Conservation (phyloP, 169 alveolate genomes). For the Plasmodium inui region DNA sequence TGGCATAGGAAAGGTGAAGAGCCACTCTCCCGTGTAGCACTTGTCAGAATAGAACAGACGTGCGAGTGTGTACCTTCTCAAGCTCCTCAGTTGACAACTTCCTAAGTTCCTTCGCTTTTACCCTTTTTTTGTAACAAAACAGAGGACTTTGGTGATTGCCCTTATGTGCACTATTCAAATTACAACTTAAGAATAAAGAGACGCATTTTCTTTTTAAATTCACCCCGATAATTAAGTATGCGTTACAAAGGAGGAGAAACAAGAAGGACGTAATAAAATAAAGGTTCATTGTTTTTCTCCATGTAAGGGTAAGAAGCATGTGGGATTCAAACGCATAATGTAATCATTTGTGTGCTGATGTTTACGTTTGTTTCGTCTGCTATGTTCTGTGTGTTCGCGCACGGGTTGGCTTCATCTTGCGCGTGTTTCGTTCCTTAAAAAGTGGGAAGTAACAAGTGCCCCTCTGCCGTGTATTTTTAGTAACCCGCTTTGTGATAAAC, state of each 20-base stretch:
- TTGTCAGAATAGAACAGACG: background rate
- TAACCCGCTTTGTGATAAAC: background rate
- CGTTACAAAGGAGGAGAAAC: conserved; percentile 19
- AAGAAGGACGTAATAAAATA: conserved; percentile 11
- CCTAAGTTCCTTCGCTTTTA: conserved; percentile 66
- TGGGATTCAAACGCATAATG: background rate
- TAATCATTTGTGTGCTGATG: background rate
- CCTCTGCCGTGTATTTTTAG: background rate
- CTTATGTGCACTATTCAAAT: background rate
- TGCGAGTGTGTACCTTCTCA: conserved; percentile 45
- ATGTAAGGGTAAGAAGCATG: background rate
- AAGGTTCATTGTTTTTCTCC: conserved; percentile 45
- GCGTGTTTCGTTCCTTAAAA: background rate
- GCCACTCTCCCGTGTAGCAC: background rate
- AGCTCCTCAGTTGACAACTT: conserved; percentile 66
- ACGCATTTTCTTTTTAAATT: conserved; percentile 21
- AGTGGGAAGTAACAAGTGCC: background rate
- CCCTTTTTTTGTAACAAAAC: conserved; percentile 51
- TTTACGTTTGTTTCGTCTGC: background rate
- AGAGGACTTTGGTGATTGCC: conserved; percentile 5
- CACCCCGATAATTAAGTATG: conserved; percentile 48
- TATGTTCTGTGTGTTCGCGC: background rate
- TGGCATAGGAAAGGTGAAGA: background rate
- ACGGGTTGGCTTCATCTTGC: background rate
- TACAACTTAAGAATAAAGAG: conserved; percentile 21